These are phyloP conservation scores for Brassica rapa DNA, from an alignment of 345 rosid genomes.

Conservation along the genomic window DNA sequence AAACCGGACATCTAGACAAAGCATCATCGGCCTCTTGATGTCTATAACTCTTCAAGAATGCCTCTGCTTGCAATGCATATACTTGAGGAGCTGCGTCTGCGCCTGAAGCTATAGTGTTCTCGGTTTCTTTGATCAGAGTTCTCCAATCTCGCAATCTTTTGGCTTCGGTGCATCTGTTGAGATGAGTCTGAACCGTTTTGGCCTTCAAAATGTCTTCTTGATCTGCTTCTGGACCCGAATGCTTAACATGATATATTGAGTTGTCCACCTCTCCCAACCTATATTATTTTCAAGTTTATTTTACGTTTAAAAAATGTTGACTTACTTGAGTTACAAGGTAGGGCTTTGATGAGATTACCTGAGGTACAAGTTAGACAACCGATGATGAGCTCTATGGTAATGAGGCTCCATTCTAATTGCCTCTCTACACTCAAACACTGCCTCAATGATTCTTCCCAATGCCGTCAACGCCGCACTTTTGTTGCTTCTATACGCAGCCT, in stretches of 20 bases:
- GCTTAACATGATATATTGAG: conserved; percentile 76
- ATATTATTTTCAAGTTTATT: background rate
- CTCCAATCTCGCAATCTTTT: conserved; percentile 70
- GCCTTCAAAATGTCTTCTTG: conserved; percentile 65
- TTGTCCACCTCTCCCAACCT: conserved; percentile 90
- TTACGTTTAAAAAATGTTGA: background rate
- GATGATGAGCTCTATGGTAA: conserved; percentile 91
- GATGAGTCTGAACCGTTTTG: conserved; percentile 53
- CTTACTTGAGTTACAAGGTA: conserved; percentile 7
- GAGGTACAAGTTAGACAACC: conserved; percentile 73
- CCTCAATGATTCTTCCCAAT: conserved; percentile 79
- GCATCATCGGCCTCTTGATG: conserved; percentile 79
- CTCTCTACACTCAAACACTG: conserved; percentile 84
- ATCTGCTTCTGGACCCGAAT: conserved; percentile 81
- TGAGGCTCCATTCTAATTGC: conserved; percentile 83
- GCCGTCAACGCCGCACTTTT: conserved; percentile 84
- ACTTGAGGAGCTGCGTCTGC: conserved; percentile 92
- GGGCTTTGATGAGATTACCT: conserved; percentile 48
- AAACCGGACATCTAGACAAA: conserved; percentile 56
- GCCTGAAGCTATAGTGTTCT: conserved; percentile 58
- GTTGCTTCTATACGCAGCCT: conserved; percentile 88
- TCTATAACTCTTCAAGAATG: conserved; percentile 58
- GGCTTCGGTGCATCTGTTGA: conserved; percentile 74
- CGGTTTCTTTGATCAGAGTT: conserved; percentile 55
- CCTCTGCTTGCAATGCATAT: conserved; percentile 92